A percentile compares a stretch with the other conserved stretches of the same genome.
Evolutionary conservation across 176 grass and related monocot genomes (phyloP).

Genomic region (Microstegium vimineum): DNA sequence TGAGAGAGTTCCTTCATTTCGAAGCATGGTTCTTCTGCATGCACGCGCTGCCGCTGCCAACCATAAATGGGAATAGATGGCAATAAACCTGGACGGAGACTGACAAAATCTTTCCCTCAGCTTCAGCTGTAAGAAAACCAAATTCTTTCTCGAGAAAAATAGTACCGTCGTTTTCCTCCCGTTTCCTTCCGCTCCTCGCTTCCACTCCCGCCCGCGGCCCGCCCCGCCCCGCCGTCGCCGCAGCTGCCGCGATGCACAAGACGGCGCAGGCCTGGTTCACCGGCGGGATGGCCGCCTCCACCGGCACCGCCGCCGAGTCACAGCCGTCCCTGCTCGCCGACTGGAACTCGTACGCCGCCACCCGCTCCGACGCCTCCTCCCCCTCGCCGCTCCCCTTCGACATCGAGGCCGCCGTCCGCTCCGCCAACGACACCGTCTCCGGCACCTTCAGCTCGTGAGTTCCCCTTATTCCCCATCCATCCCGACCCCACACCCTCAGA

Average conservation of each 20-base stretch:
- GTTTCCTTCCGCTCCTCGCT: background rate
- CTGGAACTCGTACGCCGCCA: slow-evolving; percentile 90
- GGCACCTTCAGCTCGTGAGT: slow-evolving; percentile 86
- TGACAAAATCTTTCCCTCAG: background rate
- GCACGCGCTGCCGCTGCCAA: background rate
- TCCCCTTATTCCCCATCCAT: background rate
- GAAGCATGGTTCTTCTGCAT: background rate
- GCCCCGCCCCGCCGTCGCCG: background rate
- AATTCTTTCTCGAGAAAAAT: background rate
- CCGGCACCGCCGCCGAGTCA: slow-evolving; percentile 16
- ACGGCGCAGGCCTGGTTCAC: slow-evolving; percentile 94
- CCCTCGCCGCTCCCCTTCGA: slow-evolving; percentile 73
- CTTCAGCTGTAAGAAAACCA: background rate
- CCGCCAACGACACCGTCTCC: slow-evolving; percentile 90
- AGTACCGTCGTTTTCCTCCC: background rate
- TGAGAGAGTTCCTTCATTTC: background rate
- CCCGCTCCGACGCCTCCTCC: slow-evolving; percentile 44
- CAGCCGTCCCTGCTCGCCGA: slow-evolving; percentile 81
- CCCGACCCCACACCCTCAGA: background rate
- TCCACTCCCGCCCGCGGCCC: background rate
- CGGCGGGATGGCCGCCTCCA: slow-evolving; percentile 26
- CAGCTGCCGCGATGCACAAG: slow-evolving; percentile 51
- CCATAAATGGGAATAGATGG: background rate
- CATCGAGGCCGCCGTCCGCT: slow-evolving; percentile 81
- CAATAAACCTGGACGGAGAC: background rate